These are phyloP conservation scores for Platanthera guangdongensis DNA, from an alignment of 106 monocot genomes.

Conservation along the genomic window DNA sequence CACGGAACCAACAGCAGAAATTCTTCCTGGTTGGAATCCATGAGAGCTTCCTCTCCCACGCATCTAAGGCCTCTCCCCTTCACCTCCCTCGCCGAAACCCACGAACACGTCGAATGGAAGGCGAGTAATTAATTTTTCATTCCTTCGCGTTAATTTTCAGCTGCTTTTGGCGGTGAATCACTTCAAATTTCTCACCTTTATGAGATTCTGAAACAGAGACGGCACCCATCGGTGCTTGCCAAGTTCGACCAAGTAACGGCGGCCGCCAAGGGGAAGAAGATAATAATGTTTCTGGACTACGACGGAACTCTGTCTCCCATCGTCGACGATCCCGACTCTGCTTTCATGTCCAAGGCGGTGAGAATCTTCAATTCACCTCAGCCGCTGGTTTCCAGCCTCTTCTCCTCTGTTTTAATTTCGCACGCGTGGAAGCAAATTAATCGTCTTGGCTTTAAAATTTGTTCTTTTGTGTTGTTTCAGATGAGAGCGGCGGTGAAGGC, in stretches of 20 bases:
- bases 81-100: constrained; percentile 7
- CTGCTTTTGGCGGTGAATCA: not conserved
- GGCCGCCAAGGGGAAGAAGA: constrained; percentile 53
- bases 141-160: too few species aligned
- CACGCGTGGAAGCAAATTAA: too few species aligned
- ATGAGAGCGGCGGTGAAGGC: constrained; percentile 53
- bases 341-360: constrained; percentile 68
- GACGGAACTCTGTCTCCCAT: constrained; percentile 86
- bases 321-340: constrained; percentile 72
- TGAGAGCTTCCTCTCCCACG: constrained; percentile 50
- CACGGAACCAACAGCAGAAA: constrained; percentile 1
- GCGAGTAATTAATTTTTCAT: too few species aligned
- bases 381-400: not conserved
- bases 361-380: not conserved
- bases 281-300: constrained; percentile 74
- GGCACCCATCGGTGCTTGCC: constrained; percentile 50
- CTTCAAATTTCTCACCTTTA: not conserved
- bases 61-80: constrained; percentile 25
- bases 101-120: constrained; percentile 13
- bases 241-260: constrained; percentile 49
- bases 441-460: not conserved
- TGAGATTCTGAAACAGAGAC: constrained; percentile 8
- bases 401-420: not conserved
- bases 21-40: constrained; percentile 33
- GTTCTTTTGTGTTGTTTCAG: constrained; percentile 17